Evolutionary conservation across 2,329 filamentous ascomycete genomes (phyloP).

Genomic region (Didymella pomorum): DNA sequence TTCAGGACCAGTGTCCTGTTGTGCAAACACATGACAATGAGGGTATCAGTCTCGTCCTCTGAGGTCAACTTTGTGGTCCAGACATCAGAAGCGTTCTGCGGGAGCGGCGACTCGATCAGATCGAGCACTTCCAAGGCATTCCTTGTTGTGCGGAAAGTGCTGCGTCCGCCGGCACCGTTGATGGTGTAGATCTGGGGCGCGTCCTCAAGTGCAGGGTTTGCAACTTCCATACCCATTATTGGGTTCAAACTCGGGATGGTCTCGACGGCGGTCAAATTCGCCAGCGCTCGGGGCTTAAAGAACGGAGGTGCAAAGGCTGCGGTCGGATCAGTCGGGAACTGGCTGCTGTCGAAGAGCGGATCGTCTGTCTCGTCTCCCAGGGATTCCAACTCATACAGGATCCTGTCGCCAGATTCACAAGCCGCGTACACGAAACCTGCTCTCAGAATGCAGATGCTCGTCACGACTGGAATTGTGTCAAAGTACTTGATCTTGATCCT

Average conservation of each 20-base stretch:
- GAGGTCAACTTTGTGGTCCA: slow-evolving; percentile 92
- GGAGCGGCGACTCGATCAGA: slow-evolving; percentile 92
- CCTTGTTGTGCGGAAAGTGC: slow-evolving; percentile 88
- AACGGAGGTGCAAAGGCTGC: slow-evolving; percentile 79
- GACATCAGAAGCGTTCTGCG: slow-evolving; percentile 86
- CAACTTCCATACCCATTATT: slow-evolving; percentile 87
- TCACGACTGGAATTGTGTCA: slow-evolving; percentile 89
- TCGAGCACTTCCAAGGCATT: slow-evolving; percentile 94
- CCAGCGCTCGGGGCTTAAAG: slow-evolving; percentile 79
- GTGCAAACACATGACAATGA: slow-evolving; percentile 92
- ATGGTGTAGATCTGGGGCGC: slow-evolving; percentile 96
- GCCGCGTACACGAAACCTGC: slow-evolving; percentile 94
- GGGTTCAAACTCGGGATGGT: slow-evolving; percentile 90
- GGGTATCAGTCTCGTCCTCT: slow-evolving; percentile 86
- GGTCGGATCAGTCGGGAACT: slow-evolving; percentile 78
- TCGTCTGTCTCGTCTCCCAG: slow-evolving; percentile 95
- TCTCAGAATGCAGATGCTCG: slow-evolving; percentile 89
- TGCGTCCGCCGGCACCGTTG: slow-evolving; percentile 86
- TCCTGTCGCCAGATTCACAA: slow-evolving; percentile 90
- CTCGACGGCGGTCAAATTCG: slow-evolving; percentile 86
- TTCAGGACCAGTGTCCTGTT: slow-evolving; percentile 91
- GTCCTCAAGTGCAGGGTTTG: slow-evolving; percentile 89
- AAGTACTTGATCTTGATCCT: slow-evolving; percentile 96
- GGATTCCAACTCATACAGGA: slow-evolving; percentile 97
- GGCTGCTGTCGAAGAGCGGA: slow-evolving; percentile 82